Conservation (phyloP, 1,284 basidiomycete species). For the Cryptococcus deneoformans region DNA sequence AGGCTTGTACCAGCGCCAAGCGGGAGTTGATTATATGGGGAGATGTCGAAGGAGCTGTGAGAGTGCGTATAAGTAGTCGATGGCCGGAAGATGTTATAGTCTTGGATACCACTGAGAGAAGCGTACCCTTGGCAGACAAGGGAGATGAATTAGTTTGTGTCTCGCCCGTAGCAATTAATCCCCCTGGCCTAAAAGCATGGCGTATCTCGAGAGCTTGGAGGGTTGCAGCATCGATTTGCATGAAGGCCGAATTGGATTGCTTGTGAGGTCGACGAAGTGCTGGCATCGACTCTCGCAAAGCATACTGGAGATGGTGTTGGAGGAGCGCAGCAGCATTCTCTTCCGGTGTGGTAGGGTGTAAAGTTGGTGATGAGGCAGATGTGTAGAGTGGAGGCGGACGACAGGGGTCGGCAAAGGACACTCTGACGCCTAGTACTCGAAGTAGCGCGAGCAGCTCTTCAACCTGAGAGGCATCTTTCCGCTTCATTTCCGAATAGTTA, state of each 20-base stretch:
- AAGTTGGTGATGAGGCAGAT: neutral
- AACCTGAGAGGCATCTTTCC: neutral
- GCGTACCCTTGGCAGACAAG: conserved; percentile 55
- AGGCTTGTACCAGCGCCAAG: conserved; percentile 75
- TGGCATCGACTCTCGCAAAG: conserved; percentile 72
- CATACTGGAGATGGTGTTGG: conserved; percentile 64
- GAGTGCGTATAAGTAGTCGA: conserved; percentile 59
- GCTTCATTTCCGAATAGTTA: neutral
- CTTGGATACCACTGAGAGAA: conserved; percentile 72
- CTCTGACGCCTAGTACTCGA: conserved; percentile 31
- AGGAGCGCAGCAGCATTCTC: conserved; percentile 63
- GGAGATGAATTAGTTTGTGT: conserved; percentile 12
- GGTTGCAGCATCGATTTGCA: conserved; percentile 90
- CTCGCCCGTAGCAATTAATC: conserved; percentile 46
- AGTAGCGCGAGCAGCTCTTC: conserved; percentile 24
- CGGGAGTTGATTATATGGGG: conserved; percentile 67
- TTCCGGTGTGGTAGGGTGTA: conserved; percentile 48
- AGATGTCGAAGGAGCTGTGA: conserved; percentile 67
- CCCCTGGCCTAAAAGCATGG: conserved; percentile 71
- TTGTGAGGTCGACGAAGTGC: conserved; percentile 56
- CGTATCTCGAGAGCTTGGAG: conserved; percentile 84
- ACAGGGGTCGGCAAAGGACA: conserved; percentile 37
- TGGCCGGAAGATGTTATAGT: conserved; percentile 79
- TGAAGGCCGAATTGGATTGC: conserved; percentile 60
- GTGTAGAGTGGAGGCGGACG: conserved; percentile 7